phyloP scores from a whole-genome alignment of 768 basidiomycete species.

The Macrolepiota fuliginosa region DNA sequence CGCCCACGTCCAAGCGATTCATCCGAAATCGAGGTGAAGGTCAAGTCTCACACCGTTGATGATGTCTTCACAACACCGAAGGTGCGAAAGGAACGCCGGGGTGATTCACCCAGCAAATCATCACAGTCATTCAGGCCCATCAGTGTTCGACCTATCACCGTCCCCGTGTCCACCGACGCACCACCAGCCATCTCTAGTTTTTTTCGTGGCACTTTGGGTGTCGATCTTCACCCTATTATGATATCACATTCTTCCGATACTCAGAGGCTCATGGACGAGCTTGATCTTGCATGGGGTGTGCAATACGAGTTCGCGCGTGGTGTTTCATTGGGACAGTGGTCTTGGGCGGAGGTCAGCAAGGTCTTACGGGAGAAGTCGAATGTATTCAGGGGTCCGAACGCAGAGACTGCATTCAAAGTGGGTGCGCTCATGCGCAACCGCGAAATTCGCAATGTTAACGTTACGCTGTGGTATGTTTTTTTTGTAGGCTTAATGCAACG shows the following conservation, averaged over 20 bases:
- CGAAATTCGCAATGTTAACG: constrained; percentile 14
- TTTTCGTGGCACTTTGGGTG: constrained; percentile 19
- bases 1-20: not conserved
- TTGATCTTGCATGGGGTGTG: constrained; percentile 41
- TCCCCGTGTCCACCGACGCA: not conserved
- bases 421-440: constrained; percentile 27
- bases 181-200: not conserved
- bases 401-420: constrained; percentile 30
- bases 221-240: constrained; percentile 22
- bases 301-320: constrained; percentile 48
- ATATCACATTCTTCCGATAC: constrained; percentile 34
- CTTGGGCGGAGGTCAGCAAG: constrained; percentile 34
- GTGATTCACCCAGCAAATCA: not conserved
- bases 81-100: not conserved
- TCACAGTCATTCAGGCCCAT: not conserved
- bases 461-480: constrained; percentile 33
- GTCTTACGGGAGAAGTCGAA: constrained; percentile 20
- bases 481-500: not conserved
- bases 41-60: not conserved
- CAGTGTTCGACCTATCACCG: not conserved
- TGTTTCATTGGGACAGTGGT: constrained; percentile 34
- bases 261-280: constrained; percentile 33
- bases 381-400: constrained; percentile 29
- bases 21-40: not conserved
- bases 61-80: not conserved